Evolutionary conservation across 768 basidiomycete genomes (phyloP).

Genomic region (Calocera viscosa): DNA sequence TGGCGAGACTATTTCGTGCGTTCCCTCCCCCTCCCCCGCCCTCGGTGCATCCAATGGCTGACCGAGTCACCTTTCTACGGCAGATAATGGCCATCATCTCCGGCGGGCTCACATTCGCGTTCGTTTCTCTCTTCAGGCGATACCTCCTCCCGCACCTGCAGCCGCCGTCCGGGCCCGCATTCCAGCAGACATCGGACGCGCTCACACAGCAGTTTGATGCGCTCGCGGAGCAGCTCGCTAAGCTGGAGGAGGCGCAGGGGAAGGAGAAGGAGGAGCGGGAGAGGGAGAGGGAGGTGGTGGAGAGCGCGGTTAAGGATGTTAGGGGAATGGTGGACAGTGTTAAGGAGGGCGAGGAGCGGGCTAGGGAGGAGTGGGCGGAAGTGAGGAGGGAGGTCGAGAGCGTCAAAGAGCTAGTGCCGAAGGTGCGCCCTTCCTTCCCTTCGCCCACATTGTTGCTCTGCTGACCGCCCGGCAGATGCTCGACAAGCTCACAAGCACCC

Average conservation of each 20-base stretch:
- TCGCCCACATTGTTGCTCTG: too few relatives aligned
- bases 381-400: conserved; percentile 83
- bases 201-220: conserved; percentile 83
- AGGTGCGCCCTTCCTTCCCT: conserved; percentile 39
- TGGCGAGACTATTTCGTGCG: conserved; percentile 97
- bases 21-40: conserved; percentile 19
- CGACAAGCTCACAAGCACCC: conserved; percentile 78
- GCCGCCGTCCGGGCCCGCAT: conserved; percentile 77
- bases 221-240: conserved; percentile 64
- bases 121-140: conserved; percentile 36
- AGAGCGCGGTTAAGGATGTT: conserved; percentile 59
- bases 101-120: conserved; percentile 70
- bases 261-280: conserved; percentile 62
- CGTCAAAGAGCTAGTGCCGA: conserved; percentile 84
- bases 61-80: conserved; percentile 9
- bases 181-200: conserved; percentile 75
- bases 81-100: conserved; percentile 91
- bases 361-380: conserved; percentile 80
- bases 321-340: conserved; percentile 60
- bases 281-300: conserved; percentile 60
- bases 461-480: too few relatives aligned
- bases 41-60: conserved; percentile 7
- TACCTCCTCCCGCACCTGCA: conserved; percentile 80
- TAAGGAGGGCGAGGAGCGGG: conserved; percentile 62
- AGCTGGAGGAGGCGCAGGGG: conserved; percentile 65